Evolutionary conservation across 1,284 basidiomycete genomes (phyloP).

Genomic region (Pterulicium gracile): DNA sequence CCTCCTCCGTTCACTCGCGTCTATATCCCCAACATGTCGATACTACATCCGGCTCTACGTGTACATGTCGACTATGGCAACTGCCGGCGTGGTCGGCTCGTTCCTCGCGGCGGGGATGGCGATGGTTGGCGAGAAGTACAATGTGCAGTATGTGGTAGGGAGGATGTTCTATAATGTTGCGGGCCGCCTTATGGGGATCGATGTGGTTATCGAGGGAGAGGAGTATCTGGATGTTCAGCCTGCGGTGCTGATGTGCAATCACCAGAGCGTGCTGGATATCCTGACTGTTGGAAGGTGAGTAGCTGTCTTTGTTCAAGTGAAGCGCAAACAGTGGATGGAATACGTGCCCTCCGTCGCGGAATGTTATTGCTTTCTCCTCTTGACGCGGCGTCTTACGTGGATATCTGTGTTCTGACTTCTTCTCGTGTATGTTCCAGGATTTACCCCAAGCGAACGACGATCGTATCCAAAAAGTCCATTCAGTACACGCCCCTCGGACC

Average conservation of each 20-base stretch:
- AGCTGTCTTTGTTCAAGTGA: constrained; percentile 3
- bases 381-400: constrained; percentile 1
- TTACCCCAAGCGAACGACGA: constrained; percentile 75
- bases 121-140: constrained; percentile 57
- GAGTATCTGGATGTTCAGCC: constrained; percentile 65
- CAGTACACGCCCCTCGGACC: constrained; percentile 87
- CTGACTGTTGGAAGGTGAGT: constrained; percentile 72
- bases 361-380: constrained; percentile 1
- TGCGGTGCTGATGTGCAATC: constrained; percentile 81
- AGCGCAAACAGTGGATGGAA: too few relatives aligned
- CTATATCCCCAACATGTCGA: constrained; percentile 40
- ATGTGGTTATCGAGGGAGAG: constrained; percentile 76
- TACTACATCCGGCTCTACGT: constrained; percentile 69
- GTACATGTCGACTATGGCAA: constrained; percentile 68
- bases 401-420: constrained; percentile 1
- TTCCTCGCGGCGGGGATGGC: constrained; percentile 64
- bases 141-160: constrained; percentile 83
- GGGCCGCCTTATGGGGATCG: constrained; percentile 57
- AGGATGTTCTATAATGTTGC: constrained; percentile 74
- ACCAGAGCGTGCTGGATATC: constrained; percentile 90
- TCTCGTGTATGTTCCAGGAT: constrained; percentile 36
- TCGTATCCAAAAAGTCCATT: constrained; percentile 93
- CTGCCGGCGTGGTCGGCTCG: constrained; percentile 71
- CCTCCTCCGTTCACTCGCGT: constrained; percentile 46
- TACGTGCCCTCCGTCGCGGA: constrained; percentile 1